Conservation (phyloP, 2,329 filamentous ascomycete genomes). For the Pseudopithomyces chartarum region DNA sequence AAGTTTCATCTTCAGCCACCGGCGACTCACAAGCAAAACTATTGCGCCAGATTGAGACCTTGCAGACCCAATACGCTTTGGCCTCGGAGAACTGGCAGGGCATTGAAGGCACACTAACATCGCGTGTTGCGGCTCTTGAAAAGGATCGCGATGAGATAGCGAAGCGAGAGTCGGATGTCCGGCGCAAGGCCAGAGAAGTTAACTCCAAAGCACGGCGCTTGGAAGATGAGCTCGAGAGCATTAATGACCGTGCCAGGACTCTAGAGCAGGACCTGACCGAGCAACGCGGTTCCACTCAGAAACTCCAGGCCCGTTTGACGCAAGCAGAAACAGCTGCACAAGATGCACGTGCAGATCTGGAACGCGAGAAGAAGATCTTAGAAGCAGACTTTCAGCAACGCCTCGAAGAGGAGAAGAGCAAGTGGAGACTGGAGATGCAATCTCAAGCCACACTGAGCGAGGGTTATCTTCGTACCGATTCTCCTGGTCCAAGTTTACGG, state of each 20-base stretch:
- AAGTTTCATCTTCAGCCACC: constrained; percentile 79
- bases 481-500: constrained; percentile 44
- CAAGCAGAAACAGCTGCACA: constrained; percentile 67
- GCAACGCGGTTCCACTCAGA: constrained; percentile 64
- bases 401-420: constrained; percentile 68
- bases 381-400: constrained; percentile 63
- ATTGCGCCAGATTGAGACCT: constrained; percentile 88
- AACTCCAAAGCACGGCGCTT: constrained; percentile 69
- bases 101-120: constrained; percentile 84
- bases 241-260: constrained; percentile 66
- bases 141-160: constrained; percentile 88
- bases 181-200: constrained; percentile 87
- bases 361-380: constrained; percentile 63
- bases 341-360: constrained; percentile 61
- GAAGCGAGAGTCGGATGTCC: constrained; percentile 81
- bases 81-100: constrained; percentile 98
- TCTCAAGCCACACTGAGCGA: constrained; percentile 32
- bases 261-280: constrained; percentile 67
- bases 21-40: constrained; percentile 89
- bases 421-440: constrained; percentile 58
- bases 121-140: constrained; percentile 77
- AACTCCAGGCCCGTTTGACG: constrained; percentile 68
- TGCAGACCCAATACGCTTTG: constrained; percentile 93
- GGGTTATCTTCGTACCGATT: constrained; percentile 44
- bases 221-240: constrained; percentile 82